These are phyloP conservation scores for Catunica adiposa DNA, from an alignment of 2,329 filamentous ascomycete species.

Conservation along the genomic window DNA sequence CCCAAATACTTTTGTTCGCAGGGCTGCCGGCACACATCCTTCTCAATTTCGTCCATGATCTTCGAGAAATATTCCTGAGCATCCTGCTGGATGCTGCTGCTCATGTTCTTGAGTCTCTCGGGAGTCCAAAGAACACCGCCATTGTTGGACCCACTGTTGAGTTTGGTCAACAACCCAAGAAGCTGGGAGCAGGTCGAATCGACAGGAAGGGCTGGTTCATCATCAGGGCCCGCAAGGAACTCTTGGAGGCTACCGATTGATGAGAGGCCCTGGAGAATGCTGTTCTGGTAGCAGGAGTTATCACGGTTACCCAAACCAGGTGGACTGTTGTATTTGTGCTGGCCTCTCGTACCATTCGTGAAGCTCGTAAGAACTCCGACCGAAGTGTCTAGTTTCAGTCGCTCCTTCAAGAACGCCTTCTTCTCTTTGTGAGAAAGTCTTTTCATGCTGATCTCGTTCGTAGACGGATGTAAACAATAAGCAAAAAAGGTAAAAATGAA, in stretches of 20 bases:
- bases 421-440: no score
- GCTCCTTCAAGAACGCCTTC: neutral
- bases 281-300: conserved; percentile 97
- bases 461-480: no score
- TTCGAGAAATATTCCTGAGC: conserved; percentile 95
- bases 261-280: conserved; percentile 71
- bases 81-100: conserved; percentile 90
- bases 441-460: no score
- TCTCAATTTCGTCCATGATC: conserved; percentile 69
- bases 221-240: conserved; percentile 39
- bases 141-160: conserved; percentile 55
- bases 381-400: conserved; percentile 6
- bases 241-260: conserved; percentile 52
- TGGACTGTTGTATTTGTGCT: conserved; percentile 22
- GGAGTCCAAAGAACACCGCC: conserved; percentile 72
- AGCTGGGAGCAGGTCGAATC: conserved; percentile 29
- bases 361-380: conserved; percentile 10
- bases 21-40: conserved; percentile 36
- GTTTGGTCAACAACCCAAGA: conserved; percentile 47
- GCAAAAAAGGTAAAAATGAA: no score
- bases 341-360: conserved; percentile 3
- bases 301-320: conserved; percentile 75
- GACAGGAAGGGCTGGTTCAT: conserved; percentile 16
- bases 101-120: conserved; percentile 71
- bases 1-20: neutral